A percentile compares a stretch with the other conserved stretches of the same genome.
phyloP scores from a whole-genome alignment of 306 rosid genomes.

The Luffa aegyptiaca region DNA sequence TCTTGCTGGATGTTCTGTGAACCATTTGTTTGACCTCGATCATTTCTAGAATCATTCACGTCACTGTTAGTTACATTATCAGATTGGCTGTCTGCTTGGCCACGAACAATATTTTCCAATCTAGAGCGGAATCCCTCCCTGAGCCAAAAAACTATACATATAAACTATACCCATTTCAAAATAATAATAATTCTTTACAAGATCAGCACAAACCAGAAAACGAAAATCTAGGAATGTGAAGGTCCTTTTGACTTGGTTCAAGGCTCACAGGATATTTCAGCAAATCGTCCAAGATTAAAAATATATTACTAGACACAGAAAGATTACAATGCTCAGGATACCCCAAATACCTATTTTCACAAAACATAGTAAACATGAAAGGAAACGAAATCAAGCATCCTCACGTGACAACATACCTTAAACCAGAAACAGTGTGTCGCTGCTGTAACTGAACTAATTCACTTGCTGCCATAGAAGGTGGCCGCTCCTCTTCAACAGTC shows the following conservation, averaged over 20 bases:
- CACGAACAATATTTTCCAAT: slow-evolving; percentile 88
- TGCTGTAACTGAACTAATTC: slow-evolving; percentile 89
- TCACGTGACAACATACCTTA: slow-evolving; percentile 47
- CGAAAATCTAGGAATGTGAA: background rate
- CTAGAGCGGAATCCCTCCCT: slow-evolving; percentile 95
- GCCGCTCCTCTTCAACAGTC: slow-evolving; percentile 85
- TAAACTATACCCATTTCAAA: slow-evolving; percentile 6
- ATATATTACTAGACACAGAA: background rate
- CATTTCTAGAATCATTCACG: slow-evolving; percentile 50
- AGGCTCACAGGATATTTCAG: background rate
- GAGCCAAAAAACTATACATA: slow-evolving; percentile 14
- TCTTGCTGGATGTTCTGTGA: slow-evolving; percentile 40
- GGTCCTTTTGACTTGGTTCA: background rate
- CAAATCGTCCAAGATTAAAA: background rate
- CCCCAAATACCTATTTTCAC: background rate
- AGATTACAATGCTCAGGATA: background rate
- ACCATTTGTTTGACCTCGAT: slow-evolving; percentile 39
- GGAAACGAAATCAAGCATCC: background rate
- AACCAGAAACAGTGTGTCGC: slow-evolving; percentile 87
- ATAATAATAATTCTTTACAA: background rate
- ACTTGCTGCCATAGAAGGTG: slow-evolving; percentile 76
- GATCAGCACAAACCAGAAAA: background rate
- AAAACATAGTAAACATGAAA: background rate
- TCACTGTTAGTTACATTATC: slow-evolving; percentile 51
- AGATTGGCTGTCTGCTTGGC: slow-evolving; percentile 56